Evolutionary conservation across 305 asterid genomes (phyloP), one percentile per base, ranked within the genome.

Genomic region (Caryopteris hybrid): DNA sequence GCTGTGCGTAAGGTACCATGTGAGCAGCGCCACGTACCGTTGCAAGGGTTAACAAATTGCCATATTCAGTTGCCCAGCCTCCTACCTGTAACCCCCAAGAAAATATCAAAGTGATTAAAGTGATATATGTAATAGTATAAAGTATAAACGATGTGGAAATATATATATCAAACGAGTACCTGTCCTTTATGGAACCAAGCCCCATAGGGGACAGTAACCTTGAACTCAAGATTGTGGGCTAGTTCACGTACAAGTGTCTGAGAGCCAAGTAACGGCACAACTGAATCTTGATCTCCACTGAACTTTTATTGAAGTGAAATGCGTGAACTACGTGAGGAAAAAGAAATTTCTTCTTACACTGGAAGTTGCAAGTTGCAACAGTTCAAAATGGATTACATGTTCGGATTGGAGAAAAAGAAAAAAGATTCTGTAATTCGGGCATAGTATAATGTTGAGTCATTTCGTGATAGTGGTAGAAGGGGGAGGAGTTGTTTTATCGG

Each of bases 281-380:
- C 96, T 11, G 99, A 88, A 76, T 94, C 99, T 85, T 94, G 99
- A 83, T 93, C 97, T 16, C 99, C 99, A 29, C 99, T 93, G 87
- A 57, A 72, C 3, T 2, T 41, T 10, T 41, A 11, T 25, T 41
- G 16, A 36, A 36, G 7, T 8, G 41, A 8, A 36, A 36, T 36
- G 41, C 41, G 7, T 36, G 41, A 36, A 8, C 41, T 36, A 36
- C 41, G 8, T 36, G 7, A 5, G 10, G 10, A 36, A 6, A 9
- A 36, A 36, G 41, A 36, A 36, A 8, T 36, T 4, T 0, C 1
- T 36, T 36, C 10, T 36, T 8, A 8, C 1, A 36, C 12, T 9
- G 0, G 10, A 6, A 36, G 1, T 36, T 6, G 41, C 31, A 31
- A 31, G 12, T 36, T 36, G 41, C 41, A 8, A 36, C 2, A 36